phyloP scores from a whole-genome alignment of 2,329 filamentous ascomycete species.

The Coniochaeta sp. region DNA sequence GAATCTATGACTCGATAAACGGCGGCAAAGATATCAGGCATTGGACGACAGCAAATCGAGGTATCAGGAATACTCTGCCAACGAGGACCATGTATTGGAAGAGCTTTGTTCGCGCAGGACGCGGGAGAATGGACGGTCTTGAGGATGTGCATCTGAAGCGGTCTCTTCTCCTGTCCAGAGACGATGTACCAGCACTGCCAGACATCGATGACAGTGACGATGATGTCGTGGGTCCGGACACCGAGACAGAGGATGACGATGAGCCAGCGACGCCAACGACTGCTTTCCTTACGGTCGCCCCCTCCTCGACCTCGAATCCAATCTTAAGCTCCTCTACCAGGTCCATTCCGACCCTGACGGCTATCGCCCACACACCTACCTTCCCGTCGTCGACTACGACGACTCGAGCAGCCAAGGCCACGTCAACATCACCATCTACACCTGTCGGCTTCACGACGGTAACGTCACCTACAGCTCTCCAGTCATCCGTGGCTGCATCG shows the following conservation, averaged over 20 bases:
- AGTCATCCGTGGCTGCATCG: background rate
- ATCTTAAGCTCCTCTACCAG: background rate
- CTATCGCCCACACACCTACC: background rate
- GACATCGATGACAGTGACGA: background rate
- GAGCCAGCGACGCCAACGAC: constrained; percentile 8
- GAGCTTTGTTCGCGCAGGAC: background rate
- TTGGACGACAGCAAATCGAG: background rate
- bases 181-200: background rate
- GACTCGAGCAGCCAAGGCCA: background rate
- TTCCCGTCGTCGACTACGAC: background rate
- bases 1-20: background rate
- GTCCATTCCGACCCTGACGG: background rate
- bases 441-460: background rate
- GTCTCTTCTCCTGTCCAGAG: background rate
- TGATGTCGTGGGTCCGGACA: background rate
- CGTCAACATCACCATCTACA: background rate
- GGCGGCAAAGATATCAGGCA: background rate
- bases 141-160: background rate
- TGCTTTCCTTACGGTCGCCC: constrained; percentile 3
- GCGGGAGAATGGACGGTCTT: background rate
- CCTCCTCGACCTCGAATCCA: background rate
- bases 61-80: background rate
- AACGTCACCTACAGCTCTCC: background rate
- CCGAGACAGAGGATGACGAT: background rate
- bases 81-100: background rate